Conservation (phyloP, 176 grass and related monocot species). For the Elymus sibiricus region DNA sequence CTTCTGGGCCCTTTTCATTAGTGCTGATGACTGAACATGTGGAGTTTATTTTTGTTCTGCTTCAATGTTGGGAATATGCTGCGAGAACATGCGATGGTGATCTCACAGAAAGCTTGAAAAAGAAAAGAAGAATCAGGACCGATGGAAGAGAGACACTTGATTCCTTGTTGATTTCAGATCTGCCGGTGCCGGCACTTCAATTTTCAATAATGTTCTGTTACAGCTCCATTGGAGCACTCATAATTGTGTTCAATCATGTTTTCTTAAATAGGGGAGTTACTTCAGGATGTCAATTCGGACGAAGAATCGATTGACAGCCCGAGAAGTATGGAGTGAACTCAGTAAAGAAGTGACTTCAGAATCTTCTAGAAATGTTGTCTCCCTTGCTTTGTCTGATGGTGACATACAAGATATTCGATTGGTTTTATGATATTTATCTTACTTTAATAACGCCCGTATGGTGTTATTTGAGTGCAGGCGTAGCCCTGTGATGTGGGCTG, state of each 20-base stretch:
- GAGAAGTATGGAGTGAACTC: not conserved
- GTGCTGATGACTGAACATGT: too few relatives aligned
- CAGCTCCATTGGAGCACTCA: not conserved
- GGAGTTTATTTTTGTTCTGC: too few relatives aligned
- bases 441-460: not conserved
- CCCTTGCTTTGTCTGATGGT: not conserved
- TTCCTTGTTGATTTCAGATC: not conserved
- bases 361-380: not conserved
- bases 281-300: not conserved
- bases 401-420: too few relatives aligned
- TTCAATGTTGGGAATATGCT: not conserved
- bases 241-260: not conserved
- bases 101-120: not conserved
- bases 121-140: not conserved
- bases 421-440: not conserved
- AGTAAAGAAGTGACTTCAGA: not conserved
- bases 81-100: not conserved
- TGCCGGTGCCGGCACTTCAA: not conserved
- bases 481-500: not conserved
- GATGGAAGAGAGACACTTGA: not conserved
- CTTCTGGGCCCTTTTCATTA: too few relatives aligned
- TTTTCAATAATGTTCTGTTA: not conserved
- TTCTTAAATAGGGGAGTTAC: not conserved
- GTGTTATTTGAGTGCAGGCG: slow-evolving; percentile 22
- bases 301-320: not conserved